Percentiles rank a stretch among this genome's conserved stretches.
Conservation (phyloP, 495 filamentous ascomycete species). For the Penicillium herquei region DNA sequence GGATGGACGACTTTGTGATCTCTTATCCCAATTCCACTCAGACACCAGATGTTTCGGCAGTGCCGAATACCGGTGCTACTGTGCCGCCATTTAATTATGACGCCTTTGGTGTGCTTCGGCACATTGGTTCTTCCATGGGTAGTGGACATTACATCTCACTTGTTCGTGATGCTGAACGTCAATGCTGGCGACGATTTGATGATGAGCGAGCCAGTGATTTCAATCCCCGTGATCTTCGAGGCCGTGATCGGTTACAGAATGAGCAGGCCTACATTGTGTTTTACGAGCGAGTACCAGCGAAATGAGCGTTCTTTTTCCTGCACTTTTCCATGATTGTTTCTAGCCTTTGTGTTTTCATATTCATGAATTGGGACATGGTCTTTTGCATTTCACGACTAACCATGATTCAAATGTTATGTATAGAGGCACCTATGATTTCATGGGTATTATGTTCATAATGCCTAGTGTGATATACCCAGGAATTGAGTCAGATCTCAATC, state of each 20-base stretch:
- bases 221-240: slow-evolving; percentile 49
- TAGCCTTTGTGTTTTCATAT: slow-evolving; percentile 8
- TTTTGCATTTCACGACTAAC: slow-evolving; percentile 24
- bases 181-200: slow-evolving; percentile 65
- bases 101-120: slow-evolving; percentile 68
- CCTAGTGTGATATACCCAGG: no score
- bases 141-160: slow-evolving; percentile 71
- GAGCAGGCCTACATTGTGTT: slow-evolving; percentile 70
- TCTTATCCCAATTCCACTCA: slow-evolving; percentile 30
- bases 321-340: slow-evolving; percentile 6
- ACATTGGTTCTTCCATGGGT: slow-evolving; percentile 60
- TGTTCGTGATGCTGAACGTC: slow-evolving; percentile 58
- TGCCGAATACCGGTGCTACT: slow-evolving; percentile 36
- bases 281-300: slow-evolving; percentile 55
- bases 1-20: slow-evolving; percentile 60
- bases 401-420: slow-evolving; percentile 16
- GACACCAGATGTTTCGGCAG: slow-evolving; percentile 22
- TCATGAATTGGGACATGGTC: slow-evolving; percentile 12
- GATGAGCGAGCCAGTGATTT: slow-evolving; percentile 61
- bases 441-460: neutral
- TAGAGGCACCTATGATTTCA: slow-evolving; percentile 10
- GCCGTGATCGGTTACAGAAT: slow-evolving; percentile 52
- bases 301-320: slow-evolving; percentile 35
- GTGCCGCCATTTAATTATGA: slow-evolving; percentile 68
- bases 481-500: neutral